A percentile compares a stretch with the other conserved stretches of the same genome.
phyloP scores from a whole-genome alignment of 2,329 filamentous ascomycete species.

The Cladosporium velox region DNA sequence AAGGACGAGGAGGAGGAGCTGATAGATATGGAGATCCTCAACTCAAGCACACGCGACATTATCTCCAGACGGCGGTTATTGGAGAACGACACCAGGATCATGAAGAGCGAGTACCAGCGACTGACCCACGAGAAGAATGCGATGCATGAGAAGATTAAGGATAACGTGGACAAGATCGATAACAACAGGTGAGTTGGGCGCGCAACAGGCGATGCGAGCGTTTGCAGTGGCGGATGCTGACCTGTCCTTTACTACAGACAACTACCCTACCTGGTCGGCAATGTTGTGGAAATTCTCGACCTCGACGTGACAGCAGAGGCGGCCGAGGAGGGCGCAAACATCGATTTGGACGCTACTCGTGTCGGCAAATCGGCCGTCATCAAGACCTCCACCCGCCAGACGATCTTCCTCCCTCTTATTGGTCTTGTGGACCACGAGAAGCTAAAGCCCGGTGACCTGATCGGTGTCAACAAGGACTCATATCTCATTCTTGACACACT shows the following conservation, averaged over 20 bases:
- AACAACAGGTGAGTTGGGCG: slow-evolving; percentile 82
- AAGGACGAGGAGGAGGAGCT: slow-evolving; percentile 73
- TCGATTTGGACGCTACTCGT: slow-evolving; percentile 92
- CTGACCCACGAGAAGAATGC: slow-evolving; percentile 92
- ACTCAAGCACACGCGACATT: slow-evolving; percentile 92
- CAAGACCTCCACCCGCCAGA: slow-evolving; percentile 98
- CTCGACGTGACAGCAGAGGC: slow-evolving; percentile 95
- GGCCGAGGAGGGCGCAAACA: slow-evolving; percentile 96
- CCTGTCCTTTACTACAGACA: slow-evolving; percentile 49
- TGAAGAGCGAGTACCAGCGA: slow-evolving; percentile 95
- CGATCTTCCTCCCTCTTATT: slow-evolving; percentile 96
- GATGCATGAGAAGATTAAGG: slow-evolving; percentile 99
- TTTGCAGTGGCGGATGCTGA: slow-evolving; percentile 49
- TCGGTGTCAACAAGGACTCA: slow-evolving; percentile 98
- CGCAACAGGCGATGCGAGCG: not conserved
- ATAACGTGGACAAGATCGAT: slow-evolving; percentile 97
- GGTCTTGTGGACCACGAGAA: slow-evolving; percentile 94
- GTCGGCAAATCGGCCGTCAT: slow-evolving; percentile 99
- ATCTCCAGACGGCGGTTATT: slow-evolving; percentile 85
- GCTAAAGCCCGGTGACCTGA: slow-evolving; percentile 92
- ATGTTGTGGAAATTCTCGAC: slow-evolving; percentile 95
- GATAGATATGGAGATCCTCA: slow-evolving; percentile 90
- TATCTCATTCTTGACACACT: slow-evolving; percentile 96
- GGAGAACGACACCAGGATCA: slow-evolving; percentile 97
- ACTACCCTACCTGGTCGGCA: slow-evolving; percentile 96